These are phyloP conservation scores for Penicillium sp. DNA, from an alignment of 2,329 filamentous ascomycete species.

Conservation along the genomic window DNA sequence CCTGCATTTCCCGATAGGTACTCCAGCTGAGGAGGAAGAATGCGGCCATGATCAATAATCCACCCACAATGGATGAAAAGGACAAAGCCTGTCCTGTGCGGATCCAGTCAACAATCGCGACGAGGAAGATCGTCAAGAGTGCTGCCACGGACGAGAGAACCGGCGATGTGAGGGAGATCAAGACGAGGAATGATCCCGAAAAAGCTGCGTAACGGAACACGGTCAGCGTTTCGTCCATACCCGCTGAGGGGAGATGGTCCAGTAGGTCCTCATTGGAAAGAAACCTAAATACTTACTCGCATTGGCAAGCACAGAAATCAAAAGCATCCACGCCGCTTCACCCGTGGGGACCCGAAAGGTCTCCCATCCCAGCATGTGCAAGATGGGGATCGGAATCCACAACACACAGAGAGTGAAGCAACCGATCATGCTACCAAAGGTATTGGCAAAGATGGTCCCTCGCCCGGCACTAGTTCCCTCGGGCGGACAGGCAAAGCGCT, in stretches of 20 bases:
- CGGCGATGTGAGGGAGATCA: slow-evolving; percentile 88
- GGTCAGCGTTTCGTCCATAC: slow-evolving; percentile 1
- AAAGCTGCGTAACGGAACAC: slow-evolving; percentile 50
- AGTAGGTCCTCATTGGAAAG: too few species aligned
- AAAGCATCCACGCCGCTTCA: slow-evolving; percentile 70
- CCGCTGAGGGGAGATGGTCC: too few species aligned
- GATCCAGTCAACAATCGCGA: slow-evolving; percentile 85
- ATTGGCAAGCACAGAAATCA: slow-evolving; percentile 77
- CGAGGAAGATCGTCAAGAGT: slow-evolving; percentile 91
- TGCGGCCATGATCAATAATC: slow-evolving; percentile 76
- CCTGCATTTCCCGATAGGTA: slow-evolving; percentile 87
- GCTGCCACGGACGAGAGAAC: slow-evolving; percentile 90
- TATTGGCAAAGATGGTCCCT: slow-evolving; percentile 94
- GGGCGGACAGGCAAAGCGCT: slow-evolving; percentile 84
- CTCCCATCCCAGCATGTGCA: slow-evolving; percentile 75
- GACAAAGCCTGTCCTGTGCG: slow-evolving; percentile 72
- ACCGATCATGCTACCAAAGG: slow-evolving; percentile 82
- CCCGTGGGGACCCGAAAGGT: slow-evolving; percentile 74
- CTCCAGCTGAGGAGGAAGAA: slow-evolving; percentile 86
- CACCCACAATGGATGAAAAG: slow-evolving; percentile 70
- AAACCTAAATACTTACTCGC: slow-evolving; percentile 51
- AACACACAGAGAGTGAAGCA: slow-evolving; percentile 77
- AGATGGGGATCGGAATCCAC: slow-evolving; percentile 83
- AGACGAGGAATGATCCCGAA: slow-evolving; percentile 83
- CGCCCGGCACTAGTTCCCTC: slow-evolving; percentile 77